Base-by-base conservation (phyloP, 2,329 filamentous ascomycete genomes). In the Geosmithia morbida region DNA sequence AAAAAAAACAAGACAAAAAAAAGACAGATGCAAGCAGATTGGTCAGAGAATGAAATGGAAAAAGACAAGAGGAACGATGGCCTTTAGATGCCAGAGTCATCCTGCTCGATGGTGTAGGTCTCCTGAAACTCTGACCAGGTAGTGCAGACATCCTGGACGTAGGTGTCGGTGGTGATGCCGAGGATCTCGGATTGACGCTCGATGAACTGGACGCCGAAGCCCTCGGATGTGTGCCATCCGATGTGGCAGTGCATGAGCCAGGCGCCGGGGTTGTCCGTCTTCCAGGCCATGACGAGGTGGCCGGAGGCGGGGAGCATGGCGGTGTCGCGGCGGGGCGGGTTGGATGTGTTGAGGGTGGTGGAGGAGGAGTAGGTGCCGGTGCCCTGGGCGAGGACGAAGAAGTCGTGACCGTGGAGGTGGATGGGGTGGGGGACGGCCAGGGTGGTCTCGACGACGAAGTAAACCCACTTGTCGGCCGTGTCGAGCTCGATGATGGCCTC, bases 211-310 rank as follows among this genome's bases (percentile, higher is more conserved):
- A 57, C 46, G 7, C 52, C 50, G 43, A 57, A 55, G 18, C 54
- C 54, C 46, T 54, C 53, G 14, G 51, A 50, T 0, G 53, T 64
- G 53, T 75, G 72, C 61, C 69, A 71, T 7, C 63, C 64, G 3
- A 72, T 68, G 53, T 73, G 70, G 54, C 70, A 74, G 54, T 73
- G 70, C 52, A 72, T 64, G 1, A 71, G 55, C 70, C 70, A 73
- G 0, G 61, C 59, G 0, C 71, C 71, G 2, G 72, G 68, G 56
- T 75, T 77, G 48, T 67, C 62, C 0, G 65, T 64, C 54, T 70
- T 59, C 50, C 72, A 70, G 2, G 69, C 71, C 47, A 77, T 60
- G n/a, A 72, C 67, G 3, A 74, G 47, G 55, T 69, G 68, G 0
- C 72, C 71, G 10, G 54, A 52, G 1, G 54, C 55, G 1, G 65